phyloP scores from a whole-genome alignment of 176 grass and related monocot species.

The Bromus sterilis region DNA sequence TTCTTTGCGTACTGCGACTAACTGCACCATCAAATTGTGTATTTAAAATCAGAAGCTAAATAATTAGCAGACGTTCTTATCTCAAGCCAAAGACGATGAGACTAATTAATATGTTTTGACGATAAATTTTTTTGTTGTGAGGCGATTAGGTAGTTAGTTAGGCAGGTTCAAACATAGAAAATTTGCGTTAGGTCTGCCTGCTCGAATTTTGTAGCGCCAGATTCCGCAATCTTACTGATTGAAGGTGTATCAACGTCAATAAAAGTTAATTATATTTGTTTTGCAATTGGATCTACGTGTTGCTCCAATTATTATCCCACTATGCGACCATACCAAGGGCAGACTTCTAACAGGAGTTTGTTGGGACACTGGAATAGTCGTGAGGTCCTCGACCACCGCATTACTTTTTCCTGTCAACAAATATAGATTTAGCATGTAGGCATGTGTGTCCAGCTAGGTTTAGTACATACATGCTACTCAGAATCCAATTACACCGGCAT shows the following conservation, averaged over 20 bases:
- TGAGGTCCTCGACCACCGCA: not conserved
- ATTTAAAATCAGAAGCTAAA: not conserved
- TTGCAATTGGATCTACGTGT: not conserved
- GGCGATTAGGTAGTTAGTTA: not conserved
- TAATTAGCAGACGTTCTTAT: not conserved
- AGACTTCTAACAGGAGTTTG: constrained; percentile 3
- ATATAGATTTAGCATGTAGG: not conserved
- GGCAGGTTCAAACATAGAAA: not conserved
- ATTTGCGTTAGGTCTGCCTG: not conserved
- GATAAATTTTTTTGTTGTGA: not conserved
- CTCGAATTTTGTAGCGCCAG: not conserved
- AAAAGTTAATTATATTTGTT: not conserved
- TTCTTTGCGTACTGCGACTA: not conserved
- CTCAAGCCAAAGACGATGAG: not conserved
- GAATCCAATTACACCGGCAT: not conserved
- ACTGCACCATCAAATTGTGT: not conserved
- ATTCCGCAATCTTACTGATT: not conserved
- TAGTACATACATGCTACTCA: not conserved
- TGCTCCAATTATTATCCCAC: not conserved
- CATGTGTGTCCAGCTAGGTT: not conserved
- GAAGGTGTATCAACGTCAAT: not conserved
- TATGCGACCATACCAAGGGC: not conserved
- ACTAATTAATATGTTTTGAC: not conserved
- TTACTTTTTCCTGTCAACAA: not conserved
- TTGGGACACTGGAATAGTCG: not conserved